These are phyloP conservation scores for Penicillium longicatenatum DNA, from an alignment of 495 filamentous ascomycete genomes.

Conservation along the genomic window DNA sequence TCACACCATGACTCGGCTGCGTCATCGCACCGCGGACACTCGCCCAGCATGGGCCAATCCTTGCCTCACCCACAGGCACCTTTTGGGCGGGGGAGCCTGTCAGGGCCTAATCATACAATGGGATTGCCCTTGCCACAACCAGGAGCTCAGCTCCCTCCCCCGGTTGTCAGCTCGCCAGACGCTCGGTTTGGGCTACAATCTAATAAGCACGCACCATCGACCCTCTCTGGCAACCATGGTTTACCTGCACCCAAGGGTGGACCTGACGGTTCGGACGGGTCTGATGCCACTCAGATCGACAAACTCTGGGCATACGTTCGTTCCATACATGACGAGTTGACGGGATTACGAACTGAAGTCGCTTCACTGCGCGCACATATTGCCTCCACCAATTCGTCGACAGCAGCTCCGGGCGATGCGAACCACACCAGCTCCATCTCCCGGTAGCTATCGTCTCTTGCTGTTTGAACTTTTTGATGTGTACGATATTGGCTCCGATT, in stretches of 20 bases:
- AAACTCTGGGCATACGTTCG: slow-evolving; percentile 51
- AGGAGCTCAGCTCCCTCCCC: slow-evolving; percentile 54
- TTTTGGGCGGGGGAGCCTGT: slow-evolving; percentile 51
- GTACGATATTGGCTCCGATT: slow-evolving; percentile 27
- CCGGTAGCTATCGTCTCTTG: slow-evolving; percentile 20
- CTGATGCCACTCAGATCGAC: slow-evolving; percentile 33
- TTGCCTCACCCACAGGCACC: slow-evolving; percentile 62
- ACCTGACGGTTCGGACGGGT: slow-evolving; percentile 25
- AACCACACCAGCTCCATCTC: slow-evolving; percentile 27
- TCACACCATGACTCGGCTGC: slow-evolving; percentile 60
- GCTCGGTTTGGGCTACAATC: slow-evolving; percentile 45
- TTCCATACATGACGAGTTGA: slow-evolving; percentile 45
- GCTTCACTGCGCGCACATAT: slow-evolving; percentile 41
- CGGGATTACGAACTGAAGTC: slow-evolving; percentile 41
- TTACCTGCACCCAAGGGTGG: slow-evolving; percentile 29
- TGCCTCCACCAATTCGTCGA: slow-evolving; percentile 34
- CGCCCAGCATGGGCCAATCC: slow-evolving; percentile 68
- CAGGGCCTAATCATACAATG: slow-evolving; percentile 30
- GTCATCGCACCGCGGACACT: slow-evolving; percentile 59
- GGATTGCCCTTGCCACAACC: slow-evolving; percentile 43
- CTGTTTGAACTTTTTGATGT: slow-evolving; percentile 10
- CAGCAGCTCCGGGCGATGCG: slow-evolving; percentile 25
- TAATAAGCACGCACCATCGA: slow-evolving; percentile 37
- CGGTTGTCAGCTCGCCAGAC: slow-evolving; percentile 51
- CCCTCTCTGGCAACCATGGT: slow-evolving; percentile 47